A percentile compares a stretch with the other conserved stretches of the same genome.
Conservation (phyloP, 2,329 filamentous ascomycete genomes). For the Clonostachys chloroleuca region DNA sequence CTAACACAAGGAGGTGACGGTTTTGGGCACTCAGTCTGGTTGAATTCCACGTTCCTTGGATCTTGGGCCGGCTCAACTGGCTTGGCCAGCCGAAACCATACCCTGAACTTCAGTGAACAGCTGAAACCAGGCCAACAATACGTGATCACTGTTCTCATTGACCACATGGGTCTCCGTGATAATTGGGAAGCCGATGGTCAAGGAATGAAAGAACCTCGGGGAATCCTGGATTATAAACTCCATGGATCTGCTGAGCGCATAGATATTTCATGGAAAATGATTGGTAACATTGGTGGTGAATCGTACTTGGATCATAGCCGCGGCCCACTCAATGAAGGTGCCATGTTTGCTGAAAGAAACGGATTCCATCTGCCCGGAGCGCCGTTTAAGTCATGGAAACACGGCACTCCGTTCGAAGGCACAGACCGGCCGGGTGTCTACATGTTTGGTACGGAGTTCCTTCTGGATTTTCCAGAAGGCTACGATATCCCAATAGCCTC, state of each 20-base stretch:
- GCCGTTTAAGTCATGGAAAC: neutral
- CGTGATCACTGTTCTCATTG: slow-evolving; percentile 61
- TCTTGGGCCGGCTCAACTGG: slow-evolving; percentile 52
- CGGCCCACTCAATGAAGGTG: slow-evolving; percentile 58
- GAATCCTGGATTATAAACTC: no score
- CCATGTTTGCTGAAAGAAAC: slow-evolving; percentile 48
- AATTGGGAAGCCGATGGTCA: slow-evolving; percentile 52
- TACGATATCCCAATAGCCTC: no score
- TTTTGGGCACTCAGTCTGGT: slow-evolving; percentile 59
- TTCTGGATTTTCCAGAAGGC: neutral
- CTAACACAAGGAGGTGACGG: slow-evolving; percentile 59
- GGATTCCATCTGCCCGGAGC: slow-evolving; percentile 48
- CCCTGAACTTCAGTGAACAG: slow-evolving; percentile 43
- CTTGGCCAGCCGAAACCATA: slow-evolving; percentile 41
- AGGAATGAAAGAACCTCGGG: slow-evolving; percentile 52
- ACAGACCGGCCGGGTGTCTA: slow-evolving; percentile 35
- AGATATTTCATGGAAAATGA: slow-evolving; percentile 54
- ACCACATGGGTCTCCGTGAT: slow-evolving; percentile 65
- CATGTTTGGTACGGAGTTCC: slow-evolving; percentile 41
- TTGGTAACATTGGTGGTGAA: slow-evolving; percentile 58
- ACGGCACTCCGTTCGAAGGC: neutral
- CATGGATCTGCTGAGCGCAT: no score
- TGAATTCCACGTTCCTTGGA: slow-evolving; percentile 32
- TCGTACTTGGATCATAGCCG: slow-evolving; percentile 48
- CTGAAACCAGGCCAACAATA: slow-evolving; percentile 37